Evolutionary conservation across 2,329 filamentous ascomycete species (phyloP), one percentile per base, ranked within the genome.

Genomic region (Ceratocystis harringtonii): DNA sequence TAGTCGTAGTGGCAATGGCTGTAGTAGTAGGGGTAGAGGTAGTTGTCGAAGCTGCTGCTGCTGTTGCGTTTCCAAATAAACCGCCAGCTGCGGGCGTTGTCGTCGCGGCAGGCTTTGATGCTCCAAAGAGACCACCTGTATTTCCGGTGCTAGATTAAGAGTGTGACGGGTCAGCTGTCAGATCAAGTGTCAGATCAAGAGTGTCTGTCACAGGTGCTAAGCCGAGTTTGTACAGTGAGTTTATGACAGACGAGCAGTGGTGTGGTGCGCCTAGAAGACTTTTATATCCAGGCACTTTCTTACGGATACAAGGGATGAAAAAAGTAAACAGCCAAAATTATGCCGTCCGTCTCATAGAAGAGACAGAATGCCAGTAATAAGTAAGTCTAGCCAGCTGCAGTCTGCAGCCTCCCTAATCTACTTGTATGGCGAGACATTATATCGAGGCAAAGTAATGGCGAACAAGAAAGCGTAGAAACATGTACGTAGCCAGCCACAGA

Each of bases 11-110:
- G 17, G 44, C n/a, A 17, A 7, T 45, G 15, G 45, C 72, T 25
- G 74, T 68, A 52, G 74, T 72, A 65, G 76, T 72, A 41, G 52
- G 43, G 17, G 63, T 36, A 5, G 60, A 4, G 43, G 69, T 62
- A 45, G 72, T 67, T 60, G 71, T 25, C 44, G 69, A 57, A 60
- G 72, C 66, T 60, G 71, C 68, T 36, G 71, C 67, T 30, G 69
- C 68, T 32, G 71, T 66, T 30, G 69, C 28, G 12, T 69, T 70
- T 68, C 75, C 75, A 68, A 78, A 76, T 15, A 78, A 72, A 61
- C 73, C 73, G 17, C 72, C 72, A 19, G 75, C 66, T 52, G 74
- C 72, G 41, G 75, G 70, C 10, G 72, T 69, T 52, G 72, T 70
- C 52, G 70, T 71, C 52, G 70, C 71, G 68, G 73, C 73, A 17